Base-by-base conservation (phyloP, 352 stramenopile species). In the Phytophthora pini region DNA sequence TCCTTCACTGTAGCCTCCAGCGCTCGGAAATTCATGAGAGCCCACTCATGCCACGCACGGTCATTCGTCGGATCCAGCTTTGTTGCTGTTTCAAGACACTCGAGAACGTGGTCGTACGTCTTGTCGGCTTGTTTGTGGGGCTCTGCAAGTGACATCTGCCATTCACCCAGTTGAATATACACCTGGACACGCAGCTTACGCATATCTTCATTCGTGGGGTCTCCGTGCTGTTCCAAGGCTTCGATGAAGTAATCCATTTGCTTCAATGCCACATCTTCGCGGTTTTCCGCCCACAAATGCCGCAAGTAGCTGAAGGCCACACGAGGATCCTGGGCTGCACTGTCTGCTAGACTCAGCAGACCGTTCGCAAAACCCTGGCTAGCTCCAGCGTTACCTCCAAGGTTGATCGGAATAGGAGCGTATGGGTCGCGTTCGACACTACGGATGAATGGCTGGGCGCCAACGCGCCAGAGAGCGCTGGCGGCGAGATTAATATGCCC, bases 1-100 rank as follows among this genome's bases (percentile, higher is more conserved):
- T 90, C 83, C 47, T 90, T 88, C 8, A 77, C 47, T 0, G 73
- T 78, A 4, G 84, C 82, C 31, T 95, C 88, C 41, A 93, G 65
- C 4, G 84, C 88, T 2, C 84, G 77, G 75, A 99, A 99, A 81
- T 99, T 99, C 59, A 99, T 95, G 20, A 99, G 72, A 17, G 97
- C 97, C 98, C 98, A 99, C 50, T 95, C 90, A 76, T 99, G 98
- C 92, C 97, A 99, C 22, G 97, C 97, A 49, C 97, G 98, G 69
- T 99, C 98, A 58, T 98, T 97, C 38, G 88, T 96, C 44, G 82
- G 85, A 56, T 97, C 89, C 22, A 96, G 63, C 49, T 89, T 70
- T 40, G 89, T 97, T 29, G 89, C 89, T 0, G 78, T 92, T 55
- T 89, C 77, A 11, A 98, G 74, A 57, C 93, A 94, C 10, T 74